phyloP scores from a whole-genome alignment of 225 moss, liverwort and hornwort species.

The Sphagnum tenellum region DNA sequence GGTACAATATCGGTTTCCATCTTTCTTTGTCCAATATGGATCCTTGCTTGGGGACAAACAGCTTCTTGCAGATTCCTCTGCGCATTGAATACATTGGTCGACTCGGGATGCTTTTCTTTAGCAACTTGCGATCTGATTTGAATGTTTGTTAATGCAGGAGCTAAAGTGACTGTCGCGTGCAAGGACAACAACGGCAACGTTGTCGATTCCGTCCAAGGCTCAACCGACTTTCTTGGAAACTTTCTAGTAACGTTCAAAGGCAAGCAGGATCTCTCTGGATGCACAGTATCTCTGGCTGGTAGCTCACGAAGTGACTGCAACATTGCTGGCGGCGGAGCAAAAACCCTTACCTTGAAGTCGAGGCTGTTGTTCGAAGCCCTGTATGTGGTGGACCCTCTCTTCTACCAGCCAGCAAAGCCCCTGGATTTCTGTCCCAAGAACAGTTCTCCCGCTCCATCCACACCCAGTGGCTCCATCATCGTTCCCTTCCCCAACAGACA shows the following conservation, averaged over 20 bases:
- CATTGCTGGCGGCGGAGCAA: constrained; percentile 43
- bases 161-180: constrained; percentile 56
- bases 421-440: constrained; percentile 43
- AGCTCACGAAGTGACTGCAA: constrained; percentile 56
- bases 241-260: constrained; percentile 50
- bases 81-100: no score
- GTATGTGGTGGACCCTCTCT: constrained; percentile 65
- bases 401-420: constrained; percentile 50
- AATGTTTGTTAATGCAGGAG: constrained; percentile 26
- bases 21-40: neutral
- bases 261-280: constrained; percentile 45
- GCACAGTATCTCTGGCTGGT: constrained; percentile 37
- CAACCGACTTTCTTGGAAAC: constrained; percentile 55
- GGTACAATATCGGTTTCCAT: constrained; percentile 14
- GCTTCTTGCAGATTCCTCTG: no score
- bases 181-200: constrained; percentile 32
- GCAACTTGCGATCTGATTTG: no score
- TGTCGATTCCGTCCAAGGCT: constrained; percentile 29
- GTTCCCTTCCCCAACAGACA: constrained; percentile 50
- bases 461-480: constrained; percentile 10
- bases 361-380: constrained; percentile 60
- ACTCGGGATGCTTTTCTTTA: no score
- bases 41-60: no score
- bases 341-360: constrained; percentile 44
- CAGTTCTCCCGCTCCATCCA: constrained; percentile 7